Evolutionary conservation across 1,139 yeast genomes (phyloP), one percentile per base, ranked within the genome.

Genomic region (Yamadazyma sp.): DNA sequence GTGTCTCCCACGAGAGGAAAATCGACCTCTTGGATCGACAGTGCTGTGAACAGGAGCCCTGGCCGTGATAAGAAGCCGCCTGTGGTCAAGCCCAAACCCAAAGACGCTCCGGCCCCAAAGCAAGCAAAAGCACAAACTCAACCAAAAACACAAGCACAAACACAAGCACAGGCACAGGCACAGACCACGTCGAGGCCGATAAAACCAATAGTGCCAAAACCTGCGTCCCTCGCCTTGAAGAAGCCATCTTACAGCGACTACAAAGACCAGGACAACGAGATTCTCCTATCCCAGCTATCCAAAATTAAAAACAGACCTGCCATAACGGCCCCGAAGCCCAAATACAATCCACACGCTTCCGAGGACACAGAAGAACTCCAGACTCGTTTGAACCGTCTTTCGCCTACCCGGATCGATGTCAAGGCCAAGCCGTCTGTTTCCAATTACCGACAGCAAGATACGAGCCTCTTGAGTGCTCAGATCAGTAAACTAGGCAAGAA

Each of bases 281-380:
- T 43, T 3, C 45, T 51, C 17, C 37, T 42, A 10, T 32, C 43
- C 3, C 51, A 47, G 31, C 37, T 49, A 17, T 41, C 38, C 11
- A 47, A 41, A 33, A 38, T 49, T 12, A 47, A 40, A 31, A 20
- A 22, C 11, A 43, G 43, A 23, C 31, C 41, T 10, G 44, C 46
- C 4, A 47, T 49, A 12, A 48, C 47, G 20, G 50, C 48, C 25
- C 56, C 58, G 2, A 36, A 42, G 5, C 39, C 39, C 6, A 55
- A 51, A 40, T 53, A 53, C n/a, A 32, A 31, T 5, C 33, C 43
- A 2, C 11, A 36, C 18, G 15, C 29, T 8, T 24, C 22, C 12
- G 41, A 42, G 17, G 69, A 62, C 34, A 38, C 61, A 2, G 54
- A 54, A 34, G 43, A 54, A 4, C 49, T 65, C 41, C 46, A 55